Evolutionary conservation across 2,329 filamentous ascomycete species (phyloP).

Genomic region (Penicillium sp.): DNA sequence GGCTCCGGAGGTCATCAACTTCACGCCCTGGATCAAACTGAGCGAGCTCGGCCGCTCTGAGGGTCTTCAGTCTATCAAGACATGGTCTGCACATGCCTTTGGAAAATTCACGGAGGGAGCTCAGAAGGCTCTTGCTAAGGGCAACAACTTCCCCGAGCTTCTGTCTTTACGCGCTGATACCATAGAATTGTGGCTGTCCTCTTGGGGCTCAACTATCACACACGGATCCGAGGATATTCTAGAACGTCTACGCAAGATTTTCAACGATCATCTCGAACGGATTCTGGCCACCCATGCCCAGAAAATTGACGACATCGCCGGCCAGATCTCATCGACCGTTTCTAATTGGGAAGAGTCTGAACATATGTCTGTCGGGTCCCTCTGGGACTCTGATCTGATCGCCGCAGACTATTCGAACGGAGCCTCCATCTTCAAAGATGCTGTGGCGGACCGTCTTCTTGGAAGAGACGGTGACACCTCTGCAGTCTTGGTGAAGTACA

Average conservation of each 20-base stretch:
- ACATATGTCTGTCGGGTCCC: constrained; percentile 53
- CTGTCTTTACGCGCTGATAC: constrained; percentile 69
- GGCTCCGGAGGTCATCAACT: constrained; percentile 77
- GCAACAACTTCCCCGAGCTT: constrained; percentile 68
- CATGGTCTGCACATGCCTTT: constrained; percentile 65
- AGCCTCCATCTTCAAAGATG: constrained; percentile 67
- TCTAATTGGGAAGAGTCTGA: constrained; percentile 60
- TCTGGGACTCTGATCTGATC: constrained; percentile 70
- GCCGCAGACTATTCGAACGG: constrained; percentile 67
- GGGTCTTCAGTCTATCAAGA: constrained; percentile 61
- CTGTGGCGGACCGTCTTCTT: constrained; percentile 68
- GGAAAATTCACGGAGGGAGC: constrained; percentile 64
- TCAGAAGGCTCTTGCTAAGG: constrained; percentile 58
- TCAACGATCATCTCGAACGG: constrained; percentile 67
- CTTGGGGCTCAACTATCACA: constrained; percentile 60
- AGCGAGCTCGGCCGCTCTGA: constrained; percentile 68
- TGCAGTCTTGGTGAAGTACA: constrained; percentile 63
- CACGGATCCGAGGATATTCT: constrained; percentile 63
- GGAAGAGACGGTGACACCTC: constrained; percentile 70
- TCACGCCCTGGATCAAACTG: constrained; percentile 83
- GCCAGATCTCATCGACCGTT: constrained; percentile 63
- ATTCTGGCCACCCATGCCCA: constrained; percentile 65
- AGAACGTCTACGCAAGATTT: constrained; percentile 64
- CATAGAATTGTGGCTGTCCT: constrained; percentile 73
- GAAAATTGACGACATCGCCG: constrained; percentile 66